Conservation (phyloP, 805 yeast genomes). For the Scheffersomyces ergatensis region DNA sequence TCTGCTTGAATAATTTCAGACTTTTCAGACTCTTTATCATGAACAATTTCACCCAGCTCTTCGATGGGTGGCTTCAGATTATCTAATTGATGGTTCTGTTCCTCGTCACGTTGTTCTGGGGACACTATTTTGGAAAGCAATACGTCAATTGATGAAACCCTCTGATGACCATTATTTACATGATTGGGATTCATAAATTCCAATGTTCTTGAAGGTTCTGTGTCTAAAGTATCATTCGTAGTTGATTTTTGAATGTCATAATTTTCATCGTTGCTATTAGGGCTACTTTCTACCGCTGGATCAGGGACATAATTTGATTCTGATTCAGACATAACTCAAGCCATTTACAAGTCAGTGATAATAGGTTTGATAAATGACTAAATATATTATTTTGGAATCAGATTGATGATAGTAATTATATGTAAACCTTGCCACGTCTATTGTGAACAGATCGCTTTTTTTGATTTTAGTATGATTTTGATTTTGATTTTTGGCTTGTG, state of each 20-base stretch:
- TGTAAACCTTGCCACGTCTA: too few relatives aligned
- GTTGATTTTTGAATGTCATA: background rate
- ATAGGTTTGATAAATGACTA: too few relatives aligned
- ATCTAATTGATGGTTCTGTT: background rate
- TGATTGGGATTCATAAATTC: background rate
- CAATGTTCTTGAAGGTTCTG: background rate
- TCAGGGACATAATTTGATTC: too few relatives aligned
- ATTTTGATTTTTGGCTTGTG: too few relatives aligned
- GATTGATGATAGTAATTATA: too few relatives aligned
- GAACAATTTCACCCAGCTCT: background rate
- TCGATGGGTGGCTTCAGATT: background rate
- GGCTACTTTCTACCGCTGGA: conserved; percentile 1
- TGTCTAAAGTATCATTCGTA: background rate
- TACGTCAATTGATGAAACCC: background rate
- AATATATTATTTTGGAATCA: too few relatives aligned
- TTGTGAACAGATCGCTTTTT: too few relatives aligned
- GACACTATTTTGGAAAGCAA: background rate
- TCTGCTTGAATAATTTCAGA: too few relatives aligned
- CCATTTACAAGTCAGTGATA: too few relatives aligned
- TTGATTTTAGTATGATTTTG: too few relatives aligned
- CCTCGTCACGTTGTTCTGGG: background rate
- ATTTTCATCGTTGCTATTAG: background rate
- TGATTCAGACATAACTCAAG: too few relatives aligned
- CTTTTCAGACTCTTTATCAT: background rate
- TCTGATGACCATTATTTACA: background rate